Base-by-base conservation (phyloP, 2,329 filamentous ascomycete species). In the Fusarium sp. region DNA sequence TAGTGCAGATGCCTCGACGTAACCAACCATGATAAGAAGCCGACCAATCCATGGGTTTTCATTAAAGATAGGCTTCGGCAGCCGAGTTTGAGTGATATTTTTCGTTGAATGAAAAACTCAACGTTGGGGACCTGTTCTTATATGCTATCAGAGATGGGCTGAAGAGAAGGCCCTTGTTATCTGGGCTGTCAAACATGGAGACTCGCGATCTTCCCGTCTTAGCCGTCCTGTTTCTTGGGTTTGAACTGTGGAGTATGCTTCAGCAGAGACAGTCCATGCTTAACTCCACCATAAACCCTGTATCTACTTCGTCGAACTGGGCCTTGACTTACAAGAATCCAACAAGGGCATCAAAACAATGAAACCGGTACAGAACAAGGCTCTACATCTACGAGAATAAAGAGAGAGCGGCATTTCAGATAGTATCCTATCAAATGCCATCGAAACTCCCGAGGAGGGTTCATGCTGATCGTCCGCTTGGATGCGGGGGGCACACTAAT, bases 1-100 rank as follows among this genome's bases (percentile, higher is more conserved):
- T 61, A 61, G 58, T 34, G 44, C 24, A 27, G 15, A 49, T 57
- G 5, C 20, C 32, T 30, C 60, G 32, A 24, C 58, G 38, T 54
- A 58, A 40, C 63, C 22, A 49, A 29, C 18, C 48, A 52, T 65
- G 67, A 70, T 70, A 71, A 70, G 67, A 18, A 32, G 25, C 20
- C 25, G n/a, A 29, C 40, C 47, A 54, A 24, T 52, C 27, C n/a
- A 52, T 41, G 22, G 44, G 8, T 54, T 32, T 20, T 34, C 5
- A 25, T 11, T 22, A 38, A 34, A 69, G 64, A 70, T 70, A 45
- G 53, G 65, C 47, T 51, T 32, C 40, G 15, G 46, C 29, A 58
- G 38, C 54, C 52, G 62, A 62, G 40, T 30, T 41, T 34, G 16
- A 54, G n/a, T 25, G 32, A 45, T 38, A n/a, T 13, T 55, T 38